Evolutionary conservation across 768 basidiomycete species (phyloP).

Genomic region (Tulasnella sp.): DNA sequence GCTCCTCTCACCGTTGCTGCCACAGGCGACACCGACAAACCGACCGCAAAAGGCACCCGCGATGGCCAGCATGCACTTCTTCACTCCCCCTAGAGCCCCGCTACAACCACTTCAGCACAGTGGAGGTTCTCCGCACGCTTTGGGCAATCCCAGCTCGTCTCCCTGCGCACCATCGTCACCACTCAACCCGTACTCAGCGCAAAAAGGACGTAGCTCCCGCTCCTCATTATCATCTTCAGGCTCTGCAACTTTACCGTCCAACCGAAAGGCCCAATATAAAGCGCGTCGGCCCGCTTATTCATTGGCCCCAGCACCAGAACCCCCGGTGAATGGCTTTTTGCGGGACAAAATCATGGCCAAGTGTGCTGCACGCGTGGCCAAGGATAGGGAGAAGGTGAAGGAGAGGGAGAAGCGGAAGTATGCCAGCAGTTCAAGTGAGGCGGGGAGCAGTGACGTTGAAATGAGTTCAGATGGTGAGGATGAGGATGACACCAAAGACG

Average conservation of each 20-base stretch:
- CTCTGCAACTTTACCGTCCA: background rate
- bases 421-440: background rate
- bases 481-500: constrained; percentile 22
- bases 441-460: constrained; percentile 24
- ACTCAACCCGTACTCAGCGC: background rate
- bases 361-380: constrained; percentile 22
- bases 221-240: background rate
- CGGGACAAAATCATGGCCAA: constrained; percentile 27
- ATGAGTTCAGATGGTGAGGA: constrained; percentile 21
- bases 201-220: background rate
- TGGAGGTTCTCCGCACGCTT: background rate
- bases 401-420: background rate
- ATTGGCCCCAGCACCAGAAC: constrained; percentile 1
- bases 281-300: constrained; percentile 23
- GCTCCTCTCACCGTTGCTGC: background rate
- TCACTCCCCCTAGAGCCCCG: background rate
- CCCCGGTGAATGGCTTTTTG: constrained; percentile 25
- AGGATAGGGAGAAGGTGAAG: constrained; percentile 20
- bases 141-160: background rate
- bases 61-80: background rate
- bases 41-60: background rate
- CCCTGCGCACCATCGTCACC: constrained; percentile 21
- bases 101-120: constrained; percentile 1
- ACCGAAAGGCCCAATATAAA: constrained; percentile 14
- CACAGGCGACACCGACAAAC: background rate